Percentiles rank a stretch among this genome's conserved stretches.
Evolutionary conservation across 2,329 filamentous ascomycete species (phyloP).

Genomic region (Aureobasidium uvarum): DNA sequence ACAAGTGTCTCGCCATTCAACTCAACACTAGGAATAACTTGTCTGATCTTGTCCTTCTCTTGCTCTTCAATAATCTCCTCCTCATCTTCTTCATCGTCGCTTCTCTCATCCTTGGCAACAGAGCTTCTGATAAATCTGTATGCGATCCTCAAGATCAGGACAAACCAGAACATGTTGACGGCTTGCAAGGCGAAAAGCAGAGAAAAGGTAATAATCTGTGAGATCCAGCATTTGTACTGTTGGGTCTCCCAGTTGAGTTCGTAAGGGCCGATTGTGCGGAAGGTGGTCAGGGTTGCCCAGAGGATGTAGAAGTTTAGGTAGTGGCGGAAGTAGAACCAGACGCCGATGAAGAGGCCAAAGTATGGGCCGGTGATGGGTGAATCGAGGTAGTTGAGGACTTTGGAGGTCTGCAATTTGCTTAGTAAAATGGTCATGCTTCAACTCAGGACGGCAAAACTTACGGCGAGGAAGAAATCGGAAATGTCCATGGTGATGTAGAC

Average conservation of each 20-base stretch:
- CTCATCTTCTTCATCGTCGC: constrained; percentile 65
- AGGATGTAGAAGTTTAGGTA: constrained; percentile 77
- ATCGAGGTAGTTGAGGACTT: constrained; percentile 88
- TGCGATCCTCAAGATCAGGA: constrained; percentile 71
- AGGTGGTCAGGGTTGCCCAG: constrained; percentile 71
- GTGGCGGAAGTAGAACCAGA: constrained; percentile 90
- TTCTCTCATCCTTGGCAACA: constrained; percentile 67
- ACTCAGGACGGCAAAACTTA: constrained; percentile 48
- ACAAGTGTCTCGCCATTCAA: constrained; percentile 8
- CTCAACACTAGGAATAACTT: constrained; percentile 2
- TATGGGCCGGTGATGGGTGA: constrained; percentile 75
- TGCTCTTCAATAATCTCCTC: constrained; percentile 38
- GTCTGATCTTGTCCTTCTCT: constrained; percentile 4
- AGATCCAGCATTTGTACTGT: constrained; percentile 73
- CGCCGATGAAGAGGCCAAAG: constrained; percentile 75
- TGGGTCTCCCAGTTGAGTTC: constrained; percentile 72
- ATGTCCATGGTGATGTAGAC: constrained; percentile 96
- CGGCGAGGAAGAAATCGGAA: constrained; percentile 91
- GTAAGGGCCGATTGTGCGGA: constrained; percentile 70
- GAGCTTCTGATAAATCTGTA: constrained; percentile 65
- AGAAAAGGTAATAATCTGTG: constrained; percentile 64
- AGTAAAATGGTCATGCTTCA: background rate
- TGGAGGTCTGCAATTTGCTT: constrained; percentile 64
- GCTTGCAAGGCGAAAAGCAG: constrained; percentile 68
- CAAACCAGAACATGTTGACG: constrained; percentile 79